These are phyloP conservation scores for Phytopythium ostracodes DNA, from an alignment of 352 stramenopile species.

Conservation along the genomic window DNA sequence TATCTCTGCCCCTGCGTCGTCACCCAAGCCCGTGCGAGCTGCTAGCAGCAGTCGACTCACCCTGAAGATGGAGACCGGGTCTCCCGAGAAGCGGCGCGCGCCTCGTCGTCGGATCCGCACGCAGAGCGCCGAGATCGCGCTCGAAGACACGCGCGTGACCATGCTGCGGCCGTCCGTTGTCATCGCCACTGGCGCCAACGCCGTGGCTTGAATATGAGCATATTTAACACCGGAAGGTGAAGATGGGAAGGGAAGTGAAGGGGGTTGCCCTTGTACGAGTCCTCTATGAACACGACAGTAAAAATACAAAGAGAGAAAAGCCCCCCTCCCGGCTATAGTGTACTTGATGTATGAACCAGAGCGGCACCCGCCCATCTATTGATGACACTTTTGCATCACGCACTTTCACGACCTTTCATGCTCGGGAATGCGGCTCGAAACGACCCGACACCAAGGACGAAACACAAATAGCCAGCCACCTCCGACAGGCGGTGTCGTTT, in stretches of 20 bases:
- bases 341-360: too few species aligned
- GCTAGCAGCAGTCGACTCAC: slow-evolving; percentile 16
- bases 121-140: slow-evolving; percentile 47
- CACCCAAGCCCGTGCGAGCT: not conserved
- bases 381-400: too few species aligned
- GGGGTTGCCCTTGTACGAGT: too few species aligned
- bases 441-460: not conserved
- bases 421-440: not conserved
- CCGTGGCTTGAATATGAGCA: not conserved
- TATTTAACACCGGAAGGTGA: not conserved
- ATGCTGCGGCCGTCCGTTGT: slow-evolving; percentile 18
- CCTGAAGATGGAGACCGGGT: slow-evolving; percentile 22
- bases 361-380: too few species aligned
- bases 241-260: too few species aligned
- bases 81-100: slow-evolving; percentile 15
- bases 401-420: not conserved
- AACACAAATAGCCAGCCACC: not conserved
- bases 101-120: slow-evolving; percentile 13
- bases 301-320: not conserved
- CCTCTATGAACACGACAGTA: not conserved
- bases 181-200: not conserved
- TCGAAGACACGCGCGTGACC: slow-evolving; percentile 52
- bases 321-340: too few species aligned
- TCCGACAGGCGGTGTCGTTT: too few species aligned
- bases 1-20: not conserved